These are phyloP conservation scores for Aspergillus egyptiacus DNA, from an alignment of 495 filamentous ascomycete genomes.

Conservation along the genomic window DNA sequence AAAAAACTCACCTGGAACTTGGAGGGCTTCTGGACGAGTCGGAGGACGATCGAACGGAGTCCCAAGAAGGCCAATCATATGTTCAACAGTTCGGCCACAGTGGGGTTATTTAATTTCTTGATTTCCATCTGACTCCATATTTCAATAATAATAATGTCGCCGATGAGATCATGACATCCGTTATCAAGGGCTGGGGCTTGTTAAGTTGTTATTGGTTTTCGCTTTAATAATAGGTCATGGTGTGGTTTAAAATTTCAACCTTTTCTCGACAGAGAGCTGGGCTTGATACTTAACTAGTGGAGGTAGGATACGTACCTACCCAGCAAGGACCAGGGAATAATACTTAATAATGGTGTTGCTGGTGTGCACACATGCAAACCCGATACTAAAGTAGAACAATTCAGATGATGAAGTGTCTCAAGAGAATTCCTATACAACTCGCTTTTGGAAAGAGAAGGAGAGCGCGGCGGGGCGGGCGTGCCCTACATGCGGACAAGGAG, in stretches of 20 bases:
- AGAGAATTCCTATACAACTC: too few relatives aligned
- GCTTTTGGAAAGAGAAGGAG: too few relatives aligned
- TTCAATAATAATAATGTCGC: too few relatives aligned
- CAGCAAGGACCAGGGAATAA: too few relatives aligned
- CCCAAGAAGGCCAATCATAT: not conserved
- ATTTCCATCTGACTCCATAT: not conserved
- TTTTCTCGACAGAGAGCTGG: not conserved
- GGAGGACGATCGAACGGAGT: not conserved
- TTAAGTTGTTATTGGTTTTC: not conserved
- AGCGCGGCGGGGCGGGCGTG: too few relatives aligned
- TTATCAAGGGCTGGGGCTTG: not conserved
- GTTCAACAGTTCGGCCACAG: not conserved
- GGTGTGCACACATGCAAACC: too few relatives aligned
- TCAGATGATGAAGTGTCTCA: too few relatives aligned
- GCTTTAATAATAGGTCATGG: not conserved
- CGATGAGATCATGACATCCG: constrained; percentile 1
- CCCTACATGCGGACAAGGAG: too few relatives aligned
- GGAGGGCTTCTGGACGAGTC: not conserved
- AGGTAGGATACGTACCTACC: too few relatives aligned
- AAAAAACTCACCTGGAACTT: not conserved
- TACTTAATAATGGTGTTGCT: too few relatives aligned
- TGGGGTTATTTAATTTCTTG: constrained; percentile 4
- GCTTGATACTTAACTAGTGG: too few relatives aligned
- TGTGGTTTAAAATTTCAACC: not conserved
- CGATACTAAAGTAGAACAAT: too few relatives aligned